phyloP scores from a whole-genome alignment of 169 alveolate species.

The Plasmodium relictum region DNA sequence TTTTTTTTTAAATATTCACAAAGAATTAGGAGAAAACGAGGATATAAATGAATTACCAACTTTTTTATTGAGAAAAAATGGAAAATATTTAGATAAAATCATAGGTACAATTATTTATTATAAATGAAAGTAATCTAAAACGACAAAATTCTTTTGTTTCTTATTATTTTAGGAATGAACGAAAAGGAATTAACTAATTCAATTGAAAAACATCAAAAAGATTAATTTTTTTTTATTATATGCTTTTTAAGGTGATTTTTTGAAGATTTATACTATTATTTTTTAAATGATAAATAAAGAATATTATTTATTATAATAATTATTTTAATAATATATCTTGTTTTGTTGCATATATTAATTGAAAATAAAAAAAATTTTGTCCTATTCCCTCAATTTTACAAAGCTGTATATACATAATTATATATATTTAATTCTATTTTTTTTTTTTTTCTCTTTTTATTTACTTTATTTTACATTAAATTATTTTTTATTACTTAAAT shows the following conservation, averaged over 20 bases:
- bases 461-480: background rate
- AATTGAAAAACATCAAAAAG: constrained; percentile 10
- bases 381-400: background rate
- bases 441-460: background rate
- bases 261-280: too few relatives aligned
- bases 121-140: background rate
- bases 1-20: background rate
- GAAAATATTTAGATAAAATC: constrained; percentile 65
- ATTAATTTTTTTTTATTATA: background rate
- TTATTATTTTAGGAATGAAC: constrained; percentile 40
- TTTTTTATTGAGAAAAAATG: constrained; percentile 46
- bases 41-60: constrained; percentile 75
- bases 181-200: constrained; percentile 26
- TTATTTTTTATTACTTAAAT: too few relatives aligned
- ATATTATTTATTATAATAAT: background rate
- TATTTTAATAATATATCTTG: too few relatives aligned
- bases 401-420: background rate
- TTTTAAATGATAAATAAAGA: too few relatives aligned
- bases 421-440: background rate
- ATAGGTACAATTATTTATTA: constrained; percentile 25
- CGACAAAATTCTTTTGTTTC: background rate
- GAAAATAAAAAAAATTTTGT: background rate
- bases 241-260: background rate
- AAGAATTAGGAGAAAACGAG: constrained; percentile 68
- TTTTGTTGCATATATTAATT: too few relatives aligned